These are phyloP conservation scores for Venturiaceae sp. DNA, from an alignment of 2,329 filamentous ascomycete genomes.

Conservation along the genomic window DNA sequence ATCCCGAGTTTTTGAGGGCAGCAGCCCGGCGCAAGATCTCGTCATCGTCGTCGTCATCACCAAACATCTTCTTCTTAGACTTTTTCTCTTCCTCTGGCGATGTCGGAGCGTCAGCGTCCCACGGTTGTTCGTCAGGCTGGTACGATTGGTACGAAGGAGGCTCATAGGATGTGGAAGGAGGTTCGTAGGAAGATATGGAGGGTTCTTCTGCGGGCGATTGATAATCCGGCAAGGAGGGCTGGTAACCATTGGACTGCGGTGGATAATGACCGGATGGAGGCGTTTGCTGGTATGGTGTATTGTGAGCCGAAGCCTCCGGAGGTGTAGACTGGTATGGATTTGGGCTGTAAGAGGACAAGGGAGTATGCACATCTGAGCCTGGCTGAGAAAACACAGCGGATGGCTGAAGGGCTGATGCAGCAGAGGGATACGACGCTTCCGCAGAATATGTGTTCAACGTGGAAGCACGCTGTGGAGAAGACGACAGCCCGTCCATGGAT, in stretches of 20 bases:
- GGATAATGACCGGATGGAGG: background rate
- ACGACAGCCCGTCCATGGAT: conserved; percentile 5
- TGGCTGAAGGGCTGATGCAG: background rate
- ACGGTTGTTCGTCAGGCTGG: conserved; percentile 38
- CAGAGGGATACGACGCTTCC: background rate
- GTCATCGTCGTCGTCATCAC: conserved; percentile 68
- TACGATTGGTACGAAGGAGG: conserved; percentile 44
- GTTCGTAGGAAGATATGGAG: background rate
- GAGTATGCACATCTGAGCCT: background rate
- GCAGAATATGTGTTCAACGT: background rate
- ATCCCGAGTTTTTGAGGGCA: conserved; percentile 47
- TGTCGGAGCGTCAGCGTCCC: conserved; percentile 33
- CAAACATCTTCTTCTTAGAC: conserved; percentile 58
- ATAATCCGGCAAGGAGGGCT: too few relatives aligned
- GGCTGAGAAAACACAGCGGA: background rate
- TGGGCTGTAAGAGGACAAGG: background rate
- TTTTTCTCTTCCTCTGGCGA: conserved; percentile 24
- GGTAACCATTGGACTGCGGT: background rate
- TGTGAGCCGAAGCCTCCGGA: background rate
- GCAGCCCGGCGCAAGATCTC: conserved; percentile 45
- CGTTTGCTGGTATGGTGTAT: background rate
- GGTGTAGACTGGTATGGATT: background rate
- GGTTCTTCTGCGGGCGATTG: conserved; percentile 7
- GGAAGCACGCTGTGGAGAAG: conserved; percentile 13
- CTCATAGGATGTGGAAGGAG: conserved; percentile 37